Base-by-base conservation (phyloP, 2,329 filamentous ascomycete genomes). In the Aspergillus amoenus region DNA sequence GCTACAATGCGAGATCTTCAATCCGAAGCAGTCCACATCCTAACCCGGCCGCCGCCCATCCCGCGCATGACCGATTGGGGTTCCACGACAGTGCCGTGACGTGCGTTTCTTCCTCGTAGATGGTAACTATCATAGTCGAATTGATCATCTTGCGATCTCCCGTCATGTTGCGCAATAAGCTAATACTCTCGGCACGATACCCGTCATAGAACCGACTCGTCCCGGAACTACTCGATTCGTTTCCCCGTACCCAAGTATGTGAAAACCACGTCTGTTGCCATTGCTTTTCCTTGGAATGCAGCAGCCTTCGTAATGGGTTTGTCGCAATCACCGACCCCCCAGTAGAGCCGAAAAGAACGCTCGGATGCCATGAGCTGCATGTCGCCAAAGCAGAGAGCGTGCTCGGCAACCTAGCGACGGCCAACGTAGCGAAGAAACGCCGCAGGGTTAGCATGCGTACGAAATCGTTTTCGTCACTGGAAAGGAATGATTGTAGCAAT, bases 11-110 rank as follows among this genome's bases (percentile, higher is more conserved):
- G 21, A 90, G 69, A 66, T 90, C 87, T 77, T 88, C 83, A 18
- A 90, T 77, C 59, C 84, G 81, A 43, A 90, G 77, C 58, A 91
- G 69, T 0, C 88, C 88, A 27, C 85, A 89, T 0, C 81, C 88
- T 80, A 88, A 81, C 0, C 84, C 86, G 3, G 82, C 83, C 9
- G 86, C 86, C 3, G 84, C 85, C 87, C 88, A 89, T 63, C 82
- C 87, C 12, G 86, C 85, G 64, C 81, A 87, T n/a, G 79, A 76
- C 37, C 79, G 69, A 64, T 90, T 89, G 2, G 87, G 85, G 66
- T 90, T 90, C 88, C 88, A 90, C 41, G 81, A 80, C 22, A 88
- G 75, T 2, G 81, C 77, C 5, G 85, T 85, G 61, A 90, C 76
- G 46, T 86, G 81, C 9, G 84, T 87, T 60, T 81, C 75, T 47